These are phyloP conservation scores for Solanum chacoense DNA, from an alignment of 305 asterid species.

Conservation along the genomic window DNA sequence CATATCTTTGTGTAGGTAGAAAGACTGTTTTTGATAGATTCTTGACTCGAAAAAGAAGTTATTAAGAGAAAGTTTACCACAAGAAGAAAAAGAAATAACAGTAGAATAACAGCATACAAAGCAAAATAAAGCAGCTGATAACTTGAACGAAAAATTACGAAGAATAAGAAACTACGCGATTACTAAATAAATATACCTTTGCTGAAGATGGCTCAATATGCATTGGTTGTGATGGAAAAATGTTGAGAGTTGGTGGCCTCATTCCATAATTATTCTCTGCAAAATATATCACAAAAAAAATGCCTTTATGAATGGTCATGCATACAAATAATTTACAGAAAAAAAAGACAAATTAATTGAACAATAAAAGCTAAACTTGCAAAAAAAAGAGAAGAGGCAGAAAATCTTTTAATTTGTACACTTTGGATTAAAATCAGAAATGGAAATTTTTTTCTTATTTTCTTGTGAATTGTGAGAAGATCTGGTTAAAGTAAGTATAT, in stretches of 20 bases:
- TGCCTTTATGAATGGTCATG: background rate
- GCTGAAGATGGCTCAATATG: conserved; percentile 11
- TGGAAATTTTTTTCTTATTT: background rate
- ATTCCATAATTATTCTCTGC: conserved; percentile 7
- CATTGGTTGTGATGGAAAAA: conserved; percentile 15
- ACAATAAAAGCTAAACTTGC: background rate
- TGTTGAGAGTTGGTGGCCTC: conserved; percentile 15
- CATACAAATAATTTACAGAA: background rate
- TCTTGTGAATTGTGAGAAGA: background rate
- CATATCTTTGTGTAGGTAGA: background rate
- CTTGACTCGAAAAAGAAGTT: background rate
- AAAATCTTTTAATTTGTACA: background rate
- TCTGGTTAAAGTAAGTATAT: conserved; percentile 48
- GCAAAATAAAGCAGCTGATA: background rate
- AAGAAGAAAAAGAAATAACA: background rate
- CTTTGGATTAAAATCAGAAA: background rate
- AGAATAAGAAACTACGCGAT: background rate
- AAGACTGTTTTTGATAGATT: background rate
- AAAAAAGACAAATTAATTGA: background rate
- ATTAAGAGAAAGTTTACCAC: background rate
- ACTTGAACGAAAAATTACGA: background rate
- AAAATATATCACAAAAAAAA: background rate
- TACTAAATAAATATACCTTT: background rate
- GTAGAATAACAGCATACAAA: background rate
- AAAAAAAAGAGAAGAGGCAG: background rate